These are phyloP conservation scores for Zygoascus ofunaensis DNA, from an alignment of 805 yeast genomes.

Conservation along the genomic window DNA sequence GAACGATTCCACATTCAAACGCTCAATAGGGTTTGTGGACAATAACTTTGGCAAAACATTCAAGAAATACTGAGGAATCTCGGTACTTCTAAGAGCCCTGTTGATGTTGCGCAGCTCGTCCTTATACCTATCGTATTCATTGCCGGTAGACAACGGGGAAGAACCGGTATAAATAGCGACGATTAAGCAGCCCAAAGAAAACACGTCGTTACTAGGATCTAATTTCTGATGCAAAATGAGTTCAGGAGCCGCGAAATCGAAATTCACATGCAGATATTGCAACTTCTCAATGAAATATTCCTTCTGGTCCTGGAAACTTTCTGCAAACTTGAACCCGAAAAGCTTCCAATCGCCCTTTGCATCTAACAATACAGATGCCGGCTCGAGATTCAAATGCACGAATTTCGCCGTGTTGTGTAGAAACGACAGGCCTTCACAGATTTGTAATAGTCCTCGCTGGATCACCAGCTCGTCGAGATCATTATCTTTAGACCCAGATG, in stretches of 20 bases:
- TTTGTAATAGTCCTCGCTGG: slow-evolving; percentile 74
- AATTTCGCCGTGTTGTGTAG: slow-evolving; percentile 67
- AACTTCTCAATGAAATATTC: slow-evolving; percentile 62
- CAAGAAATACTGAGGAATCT: slow-evolving; percentile 50
- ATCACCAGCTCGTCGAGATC: slow-evolving; percentile 62
- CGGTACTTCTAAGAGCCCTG: slow-evolving; percentile 35
- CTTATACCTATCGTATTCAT: slow-evolving; percentile 41
- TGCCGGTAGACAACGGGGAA: slow-evolving; percentile 39
- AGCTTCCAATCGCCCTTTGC: slow-evolving; percentile 87
- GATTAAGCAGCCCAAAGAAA: slow-evolving; percentile 73
- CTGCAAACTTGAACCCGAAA: slow-evolving; percentile 55
- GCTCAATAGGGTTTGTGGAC: slow-evolving; percentile 45
- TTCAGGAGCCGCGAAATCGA: slow-evolving; percentile 81
- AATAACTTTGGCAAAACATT: slow-evolving; percentile 46
- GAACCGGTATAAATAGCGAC: slow-evolving; percentile 54
- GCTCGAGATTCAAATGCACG: slow-evolving; percentile 72
- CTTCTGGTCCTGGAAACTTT: slow-evolving; percentile 42
- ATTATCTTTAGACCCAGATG: slow-evolving; percentile 22
- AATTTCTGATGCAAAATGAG: slow-evolving; percentile 56
- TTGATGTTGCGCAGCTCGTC: slow-evolving; percentile 36
- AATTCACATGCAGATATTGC: slow-evolving; percentile 53
- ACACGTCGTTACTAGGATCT: slow-evolving; percentile 66
- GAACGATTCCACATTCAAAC: slow-evolving; percentile 56
- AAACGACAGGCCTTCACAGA: slow-evolving; percentile 71
- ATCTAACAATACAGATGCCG: slow-evolving; percentile 66